phyloP scores from a whole-genome alignment of 2,329 filamentous ascomycete genomes.

The Aspergillus sp. region DNA sequence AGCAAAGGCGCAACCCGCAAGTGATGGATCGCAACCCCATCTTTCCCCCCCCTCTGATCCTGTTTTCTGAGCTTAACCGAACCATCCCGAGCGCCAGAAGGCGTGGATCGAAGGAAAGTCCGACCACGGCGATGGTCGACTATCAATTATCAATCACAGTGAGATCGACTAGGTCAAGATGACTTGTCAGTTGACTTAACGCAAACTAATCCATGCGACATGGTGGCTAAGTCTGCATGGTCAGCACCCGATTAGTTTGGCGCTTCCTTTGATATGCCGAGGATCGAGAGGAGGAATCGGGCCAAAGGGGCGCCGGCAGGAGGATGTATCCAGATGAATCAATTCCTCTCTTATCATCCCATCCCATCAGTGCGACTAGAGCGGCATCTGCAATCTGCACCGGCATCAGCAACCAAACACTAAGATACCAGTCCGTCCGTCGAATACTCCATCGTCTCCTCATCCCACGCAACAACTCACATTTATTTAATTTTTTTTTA shows the following conservation, averaged over 20 bases:
- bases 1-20: neutral
- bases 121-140: neutral
- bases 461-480: neutral
- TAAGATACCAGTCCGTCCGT: neutral
- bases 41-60: neutral
- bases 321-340: neutral
- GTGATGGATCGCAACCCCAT: neutral
- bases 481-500: too few relatives aligned
- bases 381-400: neutral
- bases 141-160: constrained; percentile 8
- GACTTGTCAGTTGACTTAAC: constrained; percentile 13
- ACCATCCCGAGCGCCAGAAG: neutral
- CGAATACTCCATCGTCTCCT: neutral
- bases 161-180: constrained; percentile 8
- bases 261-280: constrained; percentile 1
- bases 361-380: neutral
- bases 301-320: neutral
- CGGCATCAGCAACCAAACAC: neutral
- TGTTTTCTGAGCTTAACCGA: neutral
- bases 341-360: neutral
- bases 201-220: neutral
- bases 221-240: constrained; percentile 4
- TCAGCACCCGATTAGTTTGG: constrained; percentile 2
- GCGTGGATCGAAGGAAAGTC: neutral
- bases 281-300: neutral